Evolutionary conservation across 106 monocot species (phyloP).

Genomic region (Phalaenopsis equestris): DNA sequence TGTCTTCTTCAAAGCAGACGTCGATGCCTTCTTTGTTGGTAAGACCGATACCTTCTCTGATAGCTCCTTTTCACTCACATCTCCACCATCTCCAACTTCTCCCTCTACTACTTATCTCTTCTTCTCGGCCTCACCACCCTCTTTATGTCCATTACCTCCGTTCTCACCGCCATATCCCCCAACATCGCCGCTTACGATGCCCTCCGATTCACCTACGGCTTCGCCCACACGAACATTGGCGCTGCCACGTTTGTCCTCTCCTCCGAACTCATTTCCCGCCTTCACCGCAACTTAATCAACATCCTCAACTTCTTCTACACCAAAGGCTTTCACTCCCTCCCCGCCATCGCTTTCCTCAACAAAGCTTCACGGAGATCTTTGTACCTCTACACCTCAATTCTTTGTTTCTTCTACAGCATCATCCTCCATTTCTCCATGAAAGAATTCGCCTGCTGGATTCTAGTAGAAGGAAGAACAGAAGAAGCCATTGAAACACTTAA

Average conservation of each 20-base stretch:
- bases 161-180: slow-evolving; percentile 13
- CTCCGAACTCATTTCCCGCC: slow-evolving; percentile 14
- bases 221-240: slow-evolving; percentile 18
- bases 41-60: no score
- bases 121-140: slow-evolving; percentile 20
- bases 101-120: slow-evolving; percentile 11
- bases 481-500: slow-evolving; percentile 10
- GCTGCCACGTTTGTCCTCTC: slow-evolving; percentile 21
- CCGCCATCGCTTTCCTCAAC: slow-evolving; percentile 16
- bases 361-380: slow-evolving; percentile 31
- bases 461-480: slow-evolving; percentile 4
- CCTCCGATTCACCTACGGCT: slow-evolving; percentile 18
- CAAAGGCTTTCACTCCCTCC: slow-evolving; percentile 22
- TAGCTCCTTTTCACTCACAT: background rate
- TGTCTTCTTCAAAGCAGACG: no score
- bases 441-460: slow-evolving; percentile 32
- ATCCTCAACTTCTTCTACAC: slow-evolving; percentile 21
- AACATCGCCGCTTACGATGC: slow-evolving; percentile 14
- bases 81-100: slow-evolving; percentile 21
- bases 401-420: slow-evolving; percentile 15
- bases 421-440: slow-evolving; percentile 4
- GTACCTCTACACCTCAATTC: slow-evolving; percentile 21
- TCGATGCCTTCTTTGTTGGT: no score
- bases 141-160: slow-evolving; percentile 9
- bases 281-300: slow-evolving; percentile 13